Evolutionary conservation across 768 basidiomycete genomes (phyloP).

Genomic region (Daedaleopsis sinensis): DNA sequence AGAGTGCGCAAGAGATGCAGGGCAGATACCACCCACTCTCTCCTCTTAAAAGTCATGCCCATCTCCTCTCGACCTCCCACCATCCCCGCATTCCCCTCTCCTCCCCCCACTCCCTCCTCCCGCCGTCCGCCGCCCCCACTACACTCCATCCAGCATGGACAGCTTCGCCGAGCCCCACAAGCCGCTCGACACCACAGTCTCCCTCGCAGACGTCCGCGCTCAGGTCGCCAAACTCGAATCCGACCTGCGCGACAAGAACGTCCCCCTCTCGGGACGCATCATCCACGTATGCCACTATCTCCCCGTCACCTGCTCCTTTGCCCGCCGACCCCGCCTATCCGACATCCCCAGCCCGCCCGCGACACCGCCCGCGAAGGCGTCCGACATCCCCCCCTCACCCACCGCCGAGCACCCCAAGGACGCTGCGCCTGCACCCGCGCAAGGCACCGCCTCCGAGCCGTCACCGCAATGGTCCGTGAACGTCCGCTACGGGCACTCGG

Average conservation of each 20-base stretch:
- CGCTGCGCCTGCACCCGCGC: constrained; percentile 19
- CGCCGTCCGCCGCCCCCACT: background rate
- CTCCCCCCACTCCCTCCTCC: background rate
- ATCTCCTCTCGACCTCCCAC: background rate
- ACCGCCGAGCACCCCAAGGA: constrained; percentile 4
- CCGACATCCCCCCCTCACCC: constrained; percentile 45
- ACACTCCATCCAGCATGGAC: constrained; percentile 53
- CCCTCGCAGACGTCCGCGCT: constrained; percentile 71
- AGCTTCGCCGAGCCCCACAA: constrained; percentile 65
- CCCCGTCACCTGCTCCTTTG: constrained; percentile 71
- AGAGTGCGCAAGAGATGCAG: constrained; percentile 15
- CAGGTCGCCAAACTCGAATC: constrained; percentile 75
- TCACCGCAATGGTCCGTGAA: constrained; percentile 68
- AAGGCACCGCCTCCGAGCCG: constrained; percentile 22
- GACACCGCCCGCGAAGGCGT: constrained; percentile 66
- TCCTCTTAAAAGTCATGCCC: constrained; percentile 5
- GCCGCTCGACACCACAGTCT: constrained; percentile 47
- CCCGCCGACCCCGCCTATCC: constrained; percentile 36
- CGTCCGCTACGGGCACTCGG: constrained; percentile 87
- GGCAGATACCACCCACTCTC: constrained; percentile 5
- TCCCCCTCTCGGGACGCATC: constrained; percentile 83
- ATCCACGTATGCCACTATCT: constrained; percentile 93
- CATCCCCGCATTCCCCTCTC: background rate
- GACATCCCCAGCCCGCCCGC: constrained; percentile 75
- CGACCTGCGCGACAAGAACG: constrained; percentile 67